Conservation (phyloP, 2,329 filamentous ascomycete genomes). For the Botrytis pseudocinerea region DNA sequence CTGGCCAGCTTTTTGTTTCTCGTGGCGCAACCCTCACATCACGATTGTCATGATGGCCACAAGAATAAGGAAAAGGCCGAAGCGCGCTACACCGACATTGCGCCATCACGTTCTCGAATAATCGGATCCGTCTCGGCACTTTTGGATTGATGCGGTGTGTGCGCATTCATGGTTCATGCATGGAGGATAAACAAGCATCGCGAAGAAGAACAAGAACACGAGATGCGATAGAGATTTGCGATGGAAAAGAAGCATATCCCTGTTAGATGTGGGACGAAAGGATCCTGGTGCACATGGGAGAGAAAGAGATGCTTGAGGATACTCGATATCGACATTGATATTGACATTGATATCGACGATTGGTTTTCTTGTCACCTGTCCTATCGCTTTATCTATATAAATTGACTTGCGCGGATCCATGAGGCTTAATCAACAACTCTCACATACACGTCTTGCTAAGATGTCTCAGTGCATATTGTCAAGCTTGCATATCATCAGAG, state of each 20-base stretch:
- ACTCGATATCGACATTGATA: background rate
- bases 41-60: background rate
- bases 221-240: background rate
- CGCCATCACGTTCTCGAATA: constrained; percentile 11
- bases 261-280: background rate
- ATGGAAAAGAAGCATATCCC: background rate
- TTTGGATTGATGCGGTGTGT: background rate
- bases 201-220: background rate
- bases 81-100: constrained; percentile 9
- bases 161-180: constrained; percentile 13
- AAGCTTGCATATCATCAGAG: background rate
- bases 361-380: background rate
- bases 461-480: background rate
- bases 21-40: no score
- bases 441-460: background rate
- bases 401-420: background rate
- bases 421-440: background rate
- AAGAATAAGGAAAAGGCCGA: background rate
- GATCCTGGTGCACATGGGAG: no score
- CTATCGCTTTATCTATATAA: background rate
- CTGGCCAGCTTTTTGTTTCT: no score
- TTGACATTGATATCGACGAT: background rate
- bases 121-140: background rate
- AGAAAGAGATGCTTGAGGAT: background rate
- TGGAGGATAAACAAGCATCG: constrained; percentile 7